phyloP scores from a whole-genome alignment of 2,329 filamentous ascomycete genomes.

The Epichloe baconii region DNA sequence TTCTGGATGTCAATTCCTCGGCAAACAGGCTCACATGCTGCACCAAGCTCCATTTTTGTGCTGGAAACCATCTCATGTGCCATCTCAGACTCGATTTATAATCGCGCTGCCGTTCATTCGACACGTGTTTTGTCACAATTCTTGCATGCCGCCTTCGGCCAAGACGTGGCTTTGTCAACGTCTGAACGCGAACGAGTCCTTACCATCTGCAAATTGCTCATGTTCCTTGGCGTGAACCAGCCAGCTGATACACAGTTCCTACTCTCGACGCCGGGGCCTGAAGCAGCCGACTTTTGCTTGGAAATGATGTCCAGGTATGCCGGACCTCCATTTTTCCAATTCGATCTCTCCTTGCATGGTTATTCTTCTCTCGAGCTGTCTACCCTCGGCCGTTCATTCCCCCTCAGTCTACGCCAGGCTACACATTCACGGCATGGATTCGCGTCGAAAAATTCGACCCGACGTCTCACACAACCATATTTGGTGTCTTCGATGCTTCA shows the following conservation, averaged over 20 bases:
- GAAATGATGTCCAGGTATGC: conserved; percentile 62
- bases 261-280: conserved; percentile 36
- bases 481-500: conserved; percentile 82
- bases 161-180: conserved; percentile 35
- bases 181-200: conserved; percentile 47
- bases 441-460: conserved; percentile 77
- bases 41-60: conserved; percentile 48
- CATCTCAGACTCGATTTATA: conserved; percentile 50
- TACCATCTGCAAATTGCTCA: conserved; percentile 54
- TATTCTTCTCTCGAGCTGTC: conserved; percentile 84
- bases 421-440: conserved; percentile 84
- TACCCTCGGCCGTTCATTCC: conserved; percentile 74
- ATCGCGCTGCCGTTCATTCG: conserved; percentile 57
- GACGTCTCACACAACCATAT: conserved; percentile 81
- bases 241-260: conserved; percentile 77
- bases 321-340: conserved; percentile 77
- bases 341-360: conserved; percentile 79
- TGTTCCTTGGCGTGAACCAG: conserved; percentile 62
- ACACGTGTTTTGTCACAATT: conserved; percentile 58
- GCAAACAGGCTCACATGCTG: conserved; percentile 27
- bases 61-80: conserved; percentile 49
- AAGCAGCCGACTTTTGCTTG: conserved; percentile 56
- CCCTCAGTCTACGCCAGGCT: conserved; percentile 70
- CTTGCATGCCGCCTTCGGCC: conserved; percentile 46
- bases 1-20: conserved; percentile 52